Evolutionary conservation across 2,329 filamentous ascomycete genomes (phyloP).

Genomic region (Pseudogymnoascus verrucosus): DNA sequence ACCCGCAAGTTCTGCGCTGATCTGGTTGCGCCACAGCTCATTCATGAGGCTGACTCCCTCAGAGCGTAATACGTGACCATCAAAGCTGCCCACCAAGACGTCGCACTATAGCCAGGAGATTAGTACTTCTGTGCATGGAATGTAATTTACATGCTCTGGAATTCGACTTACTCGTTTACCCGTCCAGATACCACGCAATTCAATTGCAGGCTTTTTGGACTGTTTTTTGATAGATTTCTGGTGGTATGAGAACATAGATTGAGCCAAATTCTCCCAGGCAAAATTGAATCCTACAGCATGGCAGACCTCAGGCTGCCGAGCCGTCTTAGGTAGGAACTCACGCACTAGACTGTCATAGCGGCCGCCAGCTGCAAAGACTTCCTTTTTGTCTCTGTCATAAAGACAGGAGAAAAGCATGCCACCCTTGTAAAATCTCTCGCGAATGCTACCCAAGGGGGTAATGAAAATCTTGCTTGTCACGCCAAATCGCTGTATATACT

Average conservation of each 20-base stretch:
- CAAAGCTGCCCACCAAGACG: constrained; percentile 82
- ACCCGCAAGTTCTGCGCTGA: constrained; percentile 80
- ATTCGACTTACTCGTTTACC: constrained; percentile 56
- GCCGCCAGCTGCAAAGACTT: constrained; percentile 88
- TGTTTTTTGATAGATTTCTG: constrained; percentile 45
- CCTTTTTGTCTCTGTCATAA: constrained; percentile 72
- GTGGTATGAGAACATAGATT: constrained; percentile 46
- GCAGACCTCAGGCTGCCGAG: constrained; percentile 52
- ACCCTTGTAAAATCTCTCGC: constrained; percentile 81
- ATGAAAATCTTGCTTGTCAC: constrained; percentile 74
- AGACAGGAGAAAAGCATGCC: constrained; percentile 87
- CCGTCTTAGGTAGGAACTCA: constrained; percentile 67
- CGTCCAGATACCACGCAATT: constrained; percentile 50
- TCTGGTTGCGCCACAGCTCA: constrained; percentile 71
- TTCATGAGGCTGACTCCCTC: constrained; percentile 70
- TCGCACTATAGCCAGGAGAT: constrained; percentile 54
- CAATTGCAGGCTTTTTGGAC: constrained; percentile 62
- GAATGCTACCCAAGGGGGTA: constrained; percentile 77
- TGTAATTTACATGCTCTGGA: neutral
- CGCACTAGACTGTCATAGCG: constrained; percentile 86
- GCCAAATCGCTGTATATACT: constrained; percentile 67
- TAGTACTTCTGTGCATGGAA: neutral
- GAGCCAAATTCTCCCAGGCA: constrained; percentile 74
- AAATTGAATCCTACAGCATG: constrained; percentile 91
- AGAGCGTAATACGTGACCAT: constrained; percentile 65